Percentiles rank a stretch among this genome's conserved stretches.
phyloP scores from a whole-genome alignment of 2,329 filamentous ascomycete genomes.

The Microcera coccophila region DNA sequence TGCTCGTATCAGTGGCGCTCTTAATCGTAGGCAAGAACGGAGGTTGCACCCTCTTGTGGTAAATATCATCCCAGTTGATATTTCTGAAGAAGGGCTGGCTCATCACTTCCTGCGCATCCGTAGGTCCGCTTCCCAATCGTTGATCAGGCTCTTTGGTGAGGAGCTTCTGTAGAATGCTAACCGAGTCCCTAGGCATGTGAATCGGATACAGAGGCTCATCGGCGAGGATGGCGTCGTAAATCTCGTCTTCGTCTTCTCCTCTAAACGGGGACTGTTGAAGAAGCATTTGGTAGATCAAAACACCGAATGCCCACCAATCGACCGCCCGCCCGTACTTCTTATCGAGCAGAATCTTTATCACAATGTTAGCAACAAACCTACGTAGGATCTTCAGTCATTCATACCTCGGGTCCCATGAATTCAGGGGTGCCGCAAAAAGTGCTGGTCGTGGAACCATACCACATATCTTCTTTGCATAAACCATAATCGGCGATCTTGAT shows the following conservation, averaged over 20 bases:
- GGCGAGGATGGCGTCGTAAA: slow-evolving; percentile 96
- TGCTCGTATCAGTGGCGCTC: slow-evolving; percentile 95
- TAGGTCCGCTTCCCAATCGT: slow-evolving; percentile 87
- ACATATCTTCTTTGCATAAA: slow-evolving; percentile 99
- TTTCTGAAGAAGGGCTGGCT: slow-evolving; percentile 97
- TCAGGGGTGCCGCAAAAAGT: slow-evolving; percentile 99
- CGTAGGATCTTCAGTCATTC: slow-evolving; percentile 13
- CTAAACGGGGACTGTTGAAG: slow-evolving; percentile 98
- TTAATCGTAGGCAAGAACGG: slow-evolving; percentile 89
- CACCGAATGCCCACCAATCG: slow-evolving; percentile 99
- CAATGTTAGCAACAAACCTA: slow-evolving; percentile 28
- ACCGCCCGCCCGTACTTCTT: slow-evolving; percentile 98
- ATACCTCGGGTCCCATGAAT: slow-evolving; percentile 97
- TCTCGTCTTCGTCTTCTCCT: slow-evolving; percentile 97
- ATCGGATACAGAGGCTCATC: slow-evolving; percentile 98
- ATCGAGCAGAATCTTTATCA: slow-evolving; percentile 81
- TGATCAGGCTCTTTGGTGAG: slow-evolving; percentile 92
- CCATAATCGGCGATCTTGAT: slow-evolving; percentile 99
- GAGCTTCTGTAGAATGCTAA: slow-evolving; percentile 95
- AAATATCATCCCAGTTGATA: slow-evolving; percentile 98
- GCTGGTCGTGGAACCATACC: slow-evolving; percentile 93
- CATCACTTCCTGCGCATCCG: slow-evolving; percentile 98
- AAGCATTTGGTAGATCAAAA: slow-evolving; percentile 99
- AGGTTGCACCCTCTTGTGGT: slow-evolving; percentile 85
- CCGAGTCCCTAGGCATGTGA: slow-evolving; percentile 96